These are phyloP conservation scores for Hirsutella minnesotensis DNA, from an alignment of 2,329 filamentous ascomycete genomes.

Conservation along the genomic window DNA sequence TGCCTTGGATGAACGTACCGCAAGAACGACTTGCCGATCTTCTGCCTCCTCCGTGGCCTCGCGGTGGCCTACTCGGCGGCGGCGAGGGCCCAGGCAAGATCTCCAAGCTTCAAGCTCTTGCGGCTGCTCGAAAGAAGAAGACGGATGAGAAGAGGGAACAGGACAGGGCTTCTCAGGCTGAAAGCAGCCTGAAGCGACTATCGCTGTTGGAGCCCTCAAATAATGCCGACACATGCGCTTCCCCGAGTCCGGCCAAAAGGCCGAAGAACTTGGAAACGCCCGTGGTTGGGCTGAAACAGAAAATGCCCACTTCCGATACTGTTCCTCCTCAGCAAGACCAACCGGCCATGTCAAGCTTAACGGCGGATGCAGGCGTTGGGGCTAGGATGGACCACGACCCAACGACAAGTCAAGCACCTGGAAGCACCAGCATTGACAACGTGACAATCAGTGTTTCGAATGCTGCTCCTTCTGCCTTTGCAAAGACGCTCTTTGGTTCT, in stretches of 20 bases:
- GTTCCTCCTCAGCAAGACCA: background rate
- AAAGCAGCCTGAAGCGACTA: slow-evolving; percentile 17
- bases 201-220: slow-evolving; percentile 15
- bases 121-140: slow-evolving; percentile 77
- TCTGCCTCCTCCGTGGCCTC: slow-evolving; percentile 40
- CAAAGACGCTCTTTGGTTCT: slow-evolving; percentile 38
- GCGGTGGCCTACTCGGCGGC: slow-evolving; percentile 68
- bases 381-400: background rate
- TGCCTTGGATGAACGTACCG: slow-evolving; percentile 74
- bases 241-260: slow-evolving; percentile 10
- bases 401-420: background rate
- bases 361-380: too few species aligned
- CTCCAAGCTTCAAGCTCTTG: slow-evolving; percentile 85
- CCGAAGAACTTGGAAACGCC: slow-evolving; percentile 10
- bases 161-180: slow-evolving; percentile 12
- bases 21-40: slow-evolving; percentile 52
- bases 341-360: background rate
- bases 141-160: slow-evolving; percentile 46
- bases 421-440: slow-evolving; percentile 2
- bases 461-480: slow-evolving; percentile 42
- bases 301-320: background rate
- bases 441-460: slow-evolving; percentile 8
- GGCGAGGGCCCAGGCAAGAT: slow-evolving; percentile 53
- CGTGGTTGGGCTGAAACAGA: background rate
- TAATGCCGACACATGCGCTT: slow-evolving; percentile 16